Base-by-base conservation (phyloP, 2,329 filamentous ascomycete genomes). In the Zymoseptoria pseudotritici region DNA sequence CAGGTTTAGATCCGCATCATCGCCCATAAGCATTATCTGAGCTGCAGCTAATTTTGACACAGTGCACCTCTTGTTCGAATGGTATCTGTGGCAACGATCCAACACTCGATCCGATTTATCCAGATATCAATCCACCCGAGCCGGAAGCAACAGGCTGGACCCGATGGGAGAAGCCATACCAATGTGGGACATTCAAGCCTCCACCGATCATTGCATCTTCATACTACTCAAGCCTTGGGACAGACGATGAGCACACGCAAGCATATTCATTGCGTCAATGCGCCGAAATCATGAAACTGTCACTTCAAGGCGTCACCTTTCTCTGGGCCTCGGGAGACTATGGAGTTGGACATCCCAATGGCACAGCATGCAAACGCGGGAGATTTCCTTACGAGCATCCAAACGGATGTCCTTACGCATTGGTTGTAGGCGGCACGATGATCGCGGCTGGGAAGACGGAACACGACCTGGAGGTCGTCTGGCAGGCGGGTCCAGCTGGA, bases 241-340 rank as follows among this genome's bases (percentile, higher is more conserved):
- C 3, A 5, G 24, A 26, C 24, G 24, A 8, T 4, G 24, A 26
- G 7, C 24, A 26, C 21, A 82, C 83, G 0, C 68, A 75, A 4
- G 73, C 72, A 63, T 85, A 85, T 70, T 77, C 80, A 59, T 73
- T 78, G 61, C 69, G 73, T 0, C 74, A 76, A 62, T 75, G 73
- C 62, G 72, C 72, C 49, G 61, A 75, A 31, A 77, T 71, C 66
- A 73, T 77, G 58, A 79, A 80, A 62, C 74, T 80, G 13, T 77
- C 76, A 11, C 72, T 77, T 53, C 77, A 78, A 53, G 78, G 22
- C 74, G 78, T 63, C 74, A 69, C 26, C 74, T n/a, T 62, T 22
- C 8, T 60, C 29, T 36, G 51, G 0, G 26, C 56, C 10, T 53
- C 53, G 1, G 60, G 57, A 20, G 59, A 61, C 54, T 51, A 50